phyloP scores from a whole-genome alignment of 2,329 filamentous ascomycete genomes.

The Fusarium brevicatenulatum region DNA sequence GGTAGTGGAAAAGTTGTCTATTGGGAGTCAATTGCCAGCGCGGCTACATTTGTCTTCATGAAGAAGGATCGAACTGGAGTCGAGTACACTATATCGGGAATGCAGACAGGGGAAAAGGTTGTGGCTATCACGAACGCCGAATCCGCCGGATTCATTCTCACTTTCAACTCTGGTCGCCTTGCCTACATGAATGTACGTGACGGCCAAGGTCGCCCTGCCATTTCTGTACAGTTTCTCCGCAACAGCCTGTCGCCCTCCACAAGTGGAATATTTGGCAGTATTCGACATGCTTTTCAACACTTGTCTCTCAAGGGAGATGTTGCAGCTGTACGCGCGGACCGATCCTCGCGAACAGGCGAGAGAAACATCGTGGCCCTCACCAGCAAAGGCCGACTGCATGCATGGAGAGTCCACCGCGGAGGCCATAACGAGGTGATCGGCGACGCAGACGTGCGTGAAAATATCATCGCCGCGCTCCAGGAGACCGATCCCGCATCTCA shows the following conservation, averaged over 20 bases:
- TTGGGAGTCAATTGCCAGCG: constrained; percentile 94
- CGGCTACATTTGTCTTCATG: constrained; percentile 84
- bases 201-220: constrained; percentile 82
- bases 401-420: constrained; percentile 90
- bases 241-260: constrained; percentile 65
- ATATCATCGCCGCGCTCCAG: constrained; percentile 71
- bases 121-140: constrained; percentile 85
- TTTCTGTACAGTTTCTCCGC: constrained; percentile 81
- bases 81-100: constrained; percentile 76
- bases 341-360: constrained; percentile 79
- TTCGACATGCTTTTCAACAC: constrained; percentile 79
- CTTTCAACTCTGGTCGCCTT: constrained; percentile 85
- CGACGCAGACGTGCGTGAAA: constrained; percentile 75
- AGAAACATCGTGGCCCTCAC: constrained; percentile 85
- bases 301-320: constrained; percentile 79
- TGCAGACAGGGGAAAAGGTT: constrained; percentile 82
- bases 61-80: constrained; percentile 84
- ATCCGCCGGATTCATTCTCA: constrained; percentile 83
- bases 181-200: constrained; percentile 90
- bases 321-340: constrained; percentile 80
- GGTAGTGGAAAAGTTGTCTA: constrained; percentile 87
- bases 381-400: constrained; percentile 78
- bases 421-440: constrained; percentile 81
- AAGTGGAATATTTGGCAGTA: constrained; percentile 80
- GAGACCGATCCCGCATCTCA: constrained; percentile 61